Evolutionary conservation across 2,329 filamentous ascomycete species (phyloP), one percentile per base, ranked within the genome.

Genomic region (Arachnopeziza araneosa): DNA sequence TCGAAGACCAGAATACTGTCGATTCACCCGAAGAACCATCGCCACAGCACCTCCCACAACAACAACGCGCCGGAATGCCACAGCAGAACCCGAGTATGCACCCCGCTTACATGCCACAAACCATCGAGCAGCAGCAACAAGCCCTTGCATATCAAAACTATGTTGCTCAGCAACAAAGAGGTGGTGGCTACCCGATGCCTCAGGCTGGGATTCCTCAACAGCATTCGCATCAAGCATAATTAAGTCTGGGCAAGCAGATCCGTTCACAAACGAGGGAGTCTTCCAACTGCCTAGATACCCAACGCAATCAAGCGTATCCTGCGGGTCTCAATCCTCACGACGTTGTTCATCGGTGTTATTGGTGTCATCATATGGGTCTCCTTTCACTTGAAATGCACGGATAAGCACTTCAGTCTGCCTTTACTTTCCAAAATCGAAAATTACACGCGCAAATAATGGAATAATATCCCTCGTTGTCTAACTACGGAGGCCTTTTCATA

Each of bases 21-120:
- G 92, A 97, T 67, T 96, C 93, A 1, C 93, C 93, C 57, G 95
- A 98, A 76, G 95, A 98, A 75, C 87, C 92, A 62, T 77, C 86
- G 65, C 87, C 89, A 70, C 84, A 83, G 70, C 89, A 92, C 69
- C 82, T 96, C 60, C 89, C 89, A 54, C 84, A 88, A 50, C 80
- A 81, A 61, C 76, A 77, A 67, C 78, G 82, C 63, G 83, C 87
- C 14, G 86, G 85, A 67, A 89, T 92, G 76, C 85, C 88, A 52
- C 82, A 69, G 48, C 71, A 79, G 70, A 80, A 80, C 69, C 75
- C 78, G 50, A 83, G 83, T 64, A 87, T 90, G 83, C 83, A 84
- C 50, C 80, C 79, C 60, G 79, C 77, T 76, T 90, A 82, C 75
- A 86, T 91, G 70, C 82, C 86, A 50, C 70, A 71, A 51, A 64